Percentiles rank a stretch among this genome's conserved stretches.
phyloP scores from a whole-genome alignment of 257 asterid genomes.

The Gentiana dahurica region DNA sequence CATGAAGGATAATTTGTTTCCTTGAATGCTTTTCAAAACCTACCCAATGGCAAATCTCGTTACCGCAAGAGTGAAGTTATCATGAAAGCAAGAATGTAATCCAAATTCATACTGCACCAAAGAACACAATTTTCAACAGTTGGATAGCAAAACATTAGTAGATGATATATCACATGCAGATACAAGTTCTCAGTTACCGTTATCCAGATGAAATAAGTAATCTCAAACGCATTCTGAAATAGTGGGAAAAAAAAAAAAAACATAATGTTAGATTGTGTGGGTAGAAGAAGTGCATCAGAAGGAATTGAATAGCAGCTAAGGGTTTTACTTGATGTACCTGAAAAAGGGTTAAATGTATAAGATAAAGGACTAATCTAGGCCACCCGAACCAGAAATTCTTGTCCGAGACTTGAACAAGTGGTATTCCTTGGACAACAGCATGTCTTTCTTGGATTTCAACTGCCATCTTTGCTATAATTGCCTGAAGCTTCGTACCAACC shows the following conservation, averaged over 20 bases:
- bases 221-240: slow-evolving; percentile 90
- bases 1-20: background rate
- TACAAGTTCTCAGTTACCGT: slow-evolving; percentile 33
- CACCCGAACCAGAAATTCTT: slow-evolving; percentile 75
- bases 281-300: too few species aligned
- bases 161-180: background rate
- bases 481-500: slow-evolving; percentile 90
- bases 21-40: slow-evolving; percentile 5
- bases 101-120: slow-evolving; percentile 89
- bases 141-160: background rate
- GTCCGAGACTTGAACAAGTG: slow-evolving; percentile 90
- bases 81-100: slow-evolving; percentile 73
- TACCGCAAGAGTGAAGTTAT: slow-evolving; percentile 40
- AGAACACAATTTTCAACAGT: background rate
- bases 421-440: slow-evolving; percentile 94
- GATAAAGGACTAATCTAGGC: slow-evolving; percentile 55
- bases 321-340: slow-evolving; percentile 33
- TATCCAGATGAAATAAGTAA: slow-evolving; percentile 84
- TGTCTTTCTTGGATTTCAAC: slow-evolving; percentile 89
- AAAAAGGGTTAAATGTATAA: slow-evolving; percentile 78
- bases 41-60: slow-evolving; percentile 81
- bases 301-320: too few species aligned
- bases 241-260: slow-evolving; percentile 1
- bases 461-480: slow-evolving; percentile 87
- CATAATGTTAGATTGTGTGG: slow-evolving; percentile 2